Evolutionary conservation across 371 early-diverging fungal genomes (phyloP).

Genomic region (Apophysomyces variabilis): DNA sequence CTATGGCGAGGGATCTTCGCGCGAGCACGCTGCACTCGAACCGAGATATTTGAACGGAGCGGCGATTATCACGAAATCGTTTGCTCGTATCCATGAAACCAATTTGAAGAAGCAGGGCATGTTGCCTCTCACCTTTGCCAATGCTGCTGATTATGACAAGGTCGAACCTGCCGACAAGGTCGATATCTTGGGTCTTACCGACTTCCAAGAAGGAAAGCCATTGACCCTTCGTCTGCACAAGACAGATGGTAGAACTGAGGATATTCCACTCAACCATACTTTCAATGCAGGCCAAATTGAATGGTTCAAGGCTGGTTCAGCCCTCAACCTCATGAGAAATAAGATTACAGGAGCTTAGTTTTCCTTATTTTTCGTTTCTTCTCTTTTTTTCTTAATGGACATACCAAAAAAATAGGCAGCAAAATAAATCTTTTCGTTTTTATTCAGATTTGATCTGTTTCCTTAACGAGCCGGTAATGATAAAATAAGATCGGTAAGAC

Average conservation of each 20-base stretch:
- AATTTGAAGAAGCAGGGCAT: slow-evolving; percentile 99
- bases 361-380: too few species aligned
- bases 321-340: slow-evolving; percentile 81
- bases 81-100: slow-evolving; percentile 99
- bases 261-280: slow-evolving; percentile 92
- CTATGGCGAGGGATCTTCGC: slow-evolving; percentile 97
- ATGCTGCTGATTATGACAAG: slow-evolving; percentile 88
- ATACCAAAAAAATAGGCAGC: slow-evolving; percentile 1
- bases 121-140: slow-evolving; percentile 91
- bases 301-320: slow-evolving; percentile 97
- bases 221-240: slow-evolving; percentile 75
- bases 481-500: slow-evolving; percentile 20
- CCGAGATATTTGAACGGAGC: slow-evolving; percentile 87
- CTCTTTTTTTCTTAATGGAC: too few species aligned
- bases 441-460: slow-evolving; percentile 1
- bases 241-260: slow-evolving; percentile 74
- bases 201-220: slow-evolving; percentile 73
- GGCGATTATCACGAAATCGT: slow-evolving; percentile 89
- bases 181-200: slow-evolving; percentile 76
- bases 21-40: slow-evolving; percentile 96
- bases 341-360: slow-evolving; percentile 17
- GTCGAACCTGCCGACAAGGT: slow-evolving; percentile 77
- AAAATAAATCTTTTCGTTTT: slow-evolving; percentile 12
- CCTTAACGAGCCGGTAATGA: not conserved
- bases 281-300: slow-evolving; percentile 94